Percentiles rank a stretch among this genome's conserved stretches.
phyloP scores from a whole-genome alignment of 2,329 filamentous ascomycete genomes.

The Xylaria sp. region DNA sequence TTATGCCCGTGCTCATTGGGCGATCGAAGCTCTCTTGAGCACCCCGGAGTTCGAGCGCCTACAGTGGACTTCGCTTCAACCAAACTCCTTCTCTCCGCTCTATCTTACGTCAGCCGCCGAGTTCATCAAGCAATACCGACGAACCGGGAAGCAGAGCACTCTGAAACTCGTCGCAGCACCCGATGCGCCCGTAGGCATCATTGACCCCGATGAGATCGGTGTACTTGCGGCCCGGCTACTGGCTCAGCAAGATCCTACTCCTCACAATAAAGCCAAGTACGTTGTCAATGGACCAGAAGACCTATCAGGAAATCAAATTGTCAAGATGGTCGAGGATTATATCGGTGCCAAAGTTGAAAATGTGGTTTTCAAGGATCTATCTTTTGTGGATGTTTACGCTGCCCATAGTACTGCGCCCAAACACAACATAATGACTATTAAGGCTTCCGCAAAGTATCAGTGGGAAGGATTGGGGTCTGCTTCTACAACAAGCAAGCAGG shows the following conservation, averaged over 20 bases:
- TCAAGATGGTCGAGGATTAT: slow-evolving; percentile 28
- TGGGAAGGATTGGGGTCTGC: slow-evolving; percentile 9
- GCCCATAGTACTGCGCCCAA: not conserved
- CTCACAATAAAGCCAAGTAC: slow-evolving; percentile 31
- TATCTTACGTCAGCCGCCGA: slow-evolving; percentile 6
- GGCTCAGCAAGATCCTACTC: slow-evolving; percentile 20
- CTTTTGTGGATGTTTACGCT: slow-evolving; percentile 4
- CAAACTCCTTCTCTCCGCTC: slow-evolving; percentile 12
- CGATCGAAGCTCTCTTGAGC: slow-evolving; percentile 23
- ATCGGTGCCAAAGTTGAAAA: slow-evolving; percentile 29
- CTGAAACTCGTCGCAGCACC: slow-evolving; percentile 12
- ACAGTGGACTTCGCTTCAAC: slow-evolving; percentile 34
- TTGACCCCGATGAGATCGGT: slow-evolving; percentile 25
- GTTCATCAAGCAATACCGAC: slow-evolving; percentile 27
- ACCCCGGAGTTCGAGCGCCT: slow-evolving; percentile 27
- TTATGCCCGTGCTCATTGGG: slow-evolving; percentile 30
- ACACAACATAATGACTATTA: slow-evolving; percentile 23
- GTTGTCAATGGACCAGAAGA: slow-evolving; percentile 30
- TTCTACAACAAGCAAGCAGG: slow-evolving; percentile 29
- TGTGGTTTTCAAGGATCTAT: slow-evolving; percentile 22
- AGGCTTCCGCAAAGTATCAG: not conserved
- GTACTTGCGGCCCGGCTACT: slow-evolving; percentile 20
- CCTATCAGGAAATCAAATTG: slow-evolving; percentile 18
- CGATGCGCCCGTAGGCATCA: slow-evolving; percentile 22
- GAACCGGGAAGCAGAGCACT: slow-evolving; percentile 26